A percentile compares a stretch with the other conserved stretches of the same genome.
phyloP scores from a whole-genome alignment of 2,329 filamentous ascomycete species.

The Metarhizium sp. region DNA sequence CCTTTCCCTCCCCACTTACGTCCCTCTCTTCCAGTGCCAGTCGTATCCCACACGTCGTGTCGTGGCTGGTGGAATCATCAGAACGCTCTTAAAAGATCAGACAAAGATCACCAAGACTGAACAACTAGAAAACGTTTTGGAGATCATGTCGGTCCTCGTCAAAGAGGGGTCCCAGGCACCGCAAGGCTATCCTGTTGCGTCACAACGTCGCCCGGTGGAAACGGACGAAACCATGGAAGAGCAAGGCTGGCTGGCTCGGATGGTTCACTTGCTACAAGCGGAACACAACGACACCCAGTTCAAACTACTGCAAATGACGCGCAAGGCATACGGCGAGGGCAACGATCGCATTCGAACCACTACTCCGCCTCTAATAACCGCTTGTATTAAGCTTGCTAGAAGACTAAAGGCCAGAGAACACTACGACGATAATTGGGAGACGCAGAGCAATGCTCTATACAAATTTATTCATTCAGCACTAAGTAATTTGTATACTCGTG shows the following conservation, averaged over 20 bases:
- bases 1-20: constrained; percentile 81
- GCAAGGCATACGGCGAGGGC: constrained; percentile 81
- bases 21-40: constrained; percentile 82
- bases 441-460: constrained; percentile 67
- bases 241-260: constrained; percentile 90
- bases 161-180: constrained; percentile 82
- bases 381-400: constrained; percentile 79
- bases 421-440: constrained; percentile 56
- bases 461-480: constrained; percentile 91
- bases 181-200: constrained; percentile 73
- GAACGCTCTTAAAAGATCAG: constrained; percentile 72
- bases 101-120: constrained; percentile 68
- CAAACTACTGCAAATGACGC: constrained; percentile 78
- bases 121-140: constrained; percentile 80
- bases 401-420: constrained; percentile 87
- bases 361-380: constrained; percentile 83
- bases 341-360: constrained; percentile 96
- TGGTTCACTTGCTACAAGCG: constrained; percentile 78
- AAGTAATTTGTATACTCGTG: constrained; percentile 78
- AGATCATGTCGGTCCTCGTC: constrained; percentile 83
- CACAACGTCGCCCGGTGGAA: constrained; percentile 66
- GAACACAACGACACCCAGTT: constrained; percentile 90
- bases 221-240: constrained; percentile 98
- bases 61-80: constrained; percentile 80
- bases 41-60: constrained; percentile 87